Base-by-base conservation (phyloP, 768 basidiomycete genomes). In the Xanthoconium stramineum region DNA sequence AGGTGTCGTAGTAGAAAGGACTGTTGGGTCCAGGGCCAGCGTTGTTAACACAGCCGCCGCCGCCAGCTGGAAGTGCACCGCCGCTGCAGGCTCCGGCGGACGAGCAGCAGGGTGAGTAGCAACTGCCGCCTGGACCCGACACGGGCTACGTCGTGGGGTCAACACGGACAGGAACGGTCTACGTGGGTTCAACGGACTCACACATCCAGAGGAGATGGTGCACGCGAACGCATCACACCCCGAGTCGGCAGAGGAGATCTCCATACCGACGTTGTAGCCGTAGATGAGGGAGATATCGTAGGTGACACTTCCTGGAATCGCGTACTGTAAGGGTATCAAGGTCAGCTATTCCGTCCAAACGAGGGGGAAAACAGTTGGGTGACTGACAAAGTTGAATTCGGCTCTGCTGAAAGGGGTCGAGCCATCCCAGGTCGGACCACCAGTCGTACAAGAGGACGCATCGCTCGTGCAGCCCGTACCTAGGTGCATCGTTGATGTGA, bases 211-310 rank as follows among this genome's bases (percentile, higher is more conserved):
- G 28, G 48, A 42, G 32, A 70, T 69, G 6, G 64, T 72, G 38
- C 70, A 70, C 15, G 70, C 66, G 32, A 67, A 70, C 11, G 56
- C 59, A 10, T 70, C 66, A 19, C 70, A 70, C 47, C 52, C 44
- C 1, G 13, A 0, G 35, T 72, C 64, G 1, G 62, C 50, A 0
- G 70, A 70, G 20, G 68, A 72, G 14, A 70, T 72, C 45, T 72
- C 19, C 70, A 70, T 70, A 20, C 69, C 68, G n/a, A 72, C 68
- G 13, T 72, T 72, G 53, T 70, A 70, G 0, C 69, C 70, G 8
- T 72, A 72, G 55, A 70, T 72, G 48, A 70, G 60, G n/a, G 69
- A 72, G 24, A 72, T 72, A 30, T 72, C 70, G 24, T 70, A 70
- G 47, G 70, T 72, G 42, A 70, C 69, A 2, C 40, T 43, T 8